Conservation (phyloP, 2,329 filamentous ascomycete species). For the Leptographium flavum region DNA sequence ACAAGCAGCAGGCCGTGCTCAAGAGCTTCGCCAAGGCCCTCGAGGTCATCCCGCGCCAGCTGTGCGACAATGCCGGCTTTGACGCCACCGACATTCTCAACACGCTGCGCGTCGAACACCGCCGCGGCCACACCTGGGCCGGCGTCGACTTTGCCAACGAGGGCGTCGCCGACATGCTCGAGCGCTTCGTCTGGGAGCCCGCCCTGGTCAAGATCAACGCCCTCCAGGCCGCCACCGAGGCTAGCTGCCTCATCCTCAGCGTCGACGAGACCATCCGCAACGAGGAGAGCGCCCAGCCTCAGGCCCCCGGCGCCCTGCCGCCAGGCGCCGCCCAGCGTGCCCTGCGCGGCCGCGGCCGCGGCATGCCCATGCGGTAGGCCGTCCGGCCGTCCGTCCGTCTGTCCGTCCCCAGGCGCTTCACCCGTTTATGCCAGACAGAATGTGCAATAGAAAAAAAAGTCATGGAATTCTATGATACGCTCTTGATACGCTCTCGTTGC, state of each 20-base stretch:
- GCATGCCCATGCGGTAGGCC: constrained; percentile 69
- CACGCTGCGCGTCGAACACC: constrained; percentile 87
- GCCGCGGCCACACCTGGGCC: constrained; percentile 84
- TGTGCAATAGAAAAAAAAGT: constrained; percentile 8
- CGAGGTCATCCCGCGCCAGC: constrained; percentile 88
- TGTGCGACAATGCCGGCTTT: constrained; percentile 97
- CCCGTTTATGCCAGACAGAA: too few species aligned
- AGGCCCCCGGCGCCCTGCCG: constrained; percentile 63
- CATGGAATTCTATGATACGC: constrained; percentile 1
- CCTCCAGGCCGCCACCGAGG: constrained; percentile 89
- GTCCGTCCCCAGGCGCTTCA: too few species aligned
- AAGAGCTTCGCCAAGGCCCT: constrained; percentile 96
- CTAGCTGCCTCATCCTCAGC: constrained; percentile 83
- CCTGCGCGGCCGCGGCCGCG: constrained; percentile 66
- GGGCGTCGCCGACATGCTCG: constrained; percentile 87
- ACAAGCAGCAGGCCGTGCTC: constrained; percentile 96
- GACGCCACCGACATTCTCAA: constrained; percentile 98
- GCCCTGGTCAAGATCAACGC: constrained; percentile 94
- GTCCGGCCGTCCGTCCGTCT: too few species aligned
- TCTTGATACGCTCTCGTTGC: not conserved
- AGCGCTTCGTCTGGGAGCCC: constrained; percentile 94
- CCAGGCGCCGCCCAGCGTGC: constrained; percentile 81
- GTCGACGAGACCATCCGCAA: constrained; percentile 99
- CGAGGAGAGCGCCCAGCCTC: constrained; percentile 77
- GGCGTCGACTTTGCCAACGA: constrained; percentile 92